phyloP scores from a whole-genome alignment of 192 early-diverging fungal species.

The Haplosporangium gracile region DNA sequence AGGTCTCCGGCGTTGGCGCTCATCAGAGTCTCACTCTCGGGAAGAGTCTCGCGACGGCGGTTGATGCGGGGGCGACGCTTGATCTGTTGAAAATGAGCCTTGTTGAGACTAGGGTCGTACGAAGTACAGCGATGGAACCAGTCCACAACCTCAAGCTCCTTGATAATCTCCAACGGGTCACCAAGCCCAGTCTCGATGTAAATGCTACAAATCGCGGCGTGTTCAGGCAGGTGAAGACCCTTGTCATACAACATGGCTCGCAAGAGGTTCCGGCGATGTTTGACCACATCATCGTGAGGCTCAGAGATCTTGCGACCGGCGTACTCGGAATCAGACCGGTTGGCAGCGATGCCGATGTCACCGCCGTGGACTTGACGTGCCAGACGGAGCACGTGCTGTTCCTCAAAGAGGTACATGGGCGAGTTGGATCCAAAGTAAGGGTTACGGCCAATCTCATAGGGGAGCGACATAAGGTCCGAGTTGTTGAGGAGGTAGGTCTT shows the following conservation, averaged over 20 bases:
- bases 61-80: slow-evolving; percentile 13
- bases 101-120: slow-evolving; percentile 9
- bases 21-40: not conserved
- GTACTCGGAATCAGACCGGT: slow-evolving; percentile 5
- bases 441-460: slow-evolving; percentile 15
- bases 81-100: slow-evolving; percentile 6
- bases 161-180: slow-evolving; percentile 1
- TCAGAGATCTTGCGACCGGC: slow-evolving; percentile 9
- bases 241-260: slow-evolving; percentile 1
- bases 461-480: slow-evolving; percentile 8
- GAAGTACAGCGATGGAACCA: slow-evolving; percentile 5
- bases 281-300: not conserved
- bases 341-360: not conserved
- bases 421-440: slow-evolving; percentile 2
- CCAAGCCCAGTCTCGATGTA: slow-evolving; percentile 13
- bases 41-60: not conserved
- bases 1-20: not conserved
- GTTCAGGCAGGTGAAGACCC: not conserved
- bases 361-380: slow-evolving; percentile 12
- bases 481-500: not conserved
- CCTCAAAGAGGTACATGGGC: slow-evolving; percentile 9
- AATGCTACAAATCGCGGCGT: slow-evolving; percentile 5
- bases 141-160: slow-evolving; percentile 11
- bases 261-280: not conserved
- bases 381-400: slow-evolving; percentile 3